These are phyloP conservation scores for Tricholoma hemisulphureum DNA, from an alignment of 768 basidiomycete species.

Conservation along the genomic window DNA sequence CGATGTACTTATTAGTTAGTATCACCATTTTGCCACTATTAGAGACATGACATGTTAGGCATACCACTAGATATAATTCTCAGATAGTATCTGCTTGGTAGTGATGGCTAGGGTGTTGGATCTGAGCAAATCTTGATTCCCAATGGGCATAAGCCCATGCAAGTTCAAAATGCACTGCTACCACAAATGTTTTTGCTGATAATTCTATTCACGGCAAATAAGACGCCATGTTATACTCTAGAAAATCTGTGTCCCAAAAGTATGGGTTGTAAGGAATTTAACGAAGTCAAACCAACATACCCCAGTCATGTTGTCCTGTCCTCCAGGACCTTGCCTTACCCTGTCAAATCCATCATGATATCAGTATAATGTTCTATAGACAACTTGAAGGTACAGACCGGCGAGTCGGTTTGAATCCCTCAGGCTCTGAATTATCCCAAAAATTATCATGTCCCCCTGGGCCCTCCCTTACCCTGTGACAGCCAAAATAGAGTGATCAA, in stretches of 20 bases:
- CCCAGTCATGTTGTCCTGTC: constrained; percentile 54
- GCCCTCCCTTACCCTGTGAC: constrained; percentile 57
- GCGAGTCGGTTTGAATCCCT: constrained; percentile 70
- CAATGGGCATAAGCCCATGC: no score
- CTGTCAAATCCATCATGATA: constrained; percentile 31
- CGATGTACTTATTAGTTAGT: constrained; percentile 9
- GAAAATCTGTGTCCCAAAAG: constrained; percentile 17
- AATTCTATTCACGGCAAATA: no score
- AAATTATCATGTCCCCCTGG: constrained; percentile 28
- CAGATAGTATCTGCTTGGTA: not conserved
- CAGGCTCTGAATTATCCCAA: constrained; percentile 45
- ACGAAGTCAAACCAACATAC: constrained; percentile 24
- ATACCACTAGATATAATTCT: not conserved
- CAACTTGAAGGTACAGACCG: constrained; percentile 39
- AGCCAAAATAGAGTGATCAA: not conserved
- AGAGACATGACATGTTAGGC: no score
- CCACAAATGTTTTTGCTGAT: constrained; percentile 16
- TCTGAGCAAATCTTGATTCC: no score
- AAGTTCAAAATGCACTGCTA: no score
- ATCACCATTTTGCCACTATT: not conserved
- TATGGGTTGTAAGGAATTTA: constrained; percentile 6
- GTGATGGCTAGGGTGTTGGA: no score
- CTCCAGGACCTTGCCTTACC: constrained; percentile 68
- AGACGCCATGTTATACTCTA: no score
- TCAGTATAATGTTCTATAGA: not conserved